Conservation (phyloP, 441 rosid genomes). For the Erodium moschatum region DNA sequence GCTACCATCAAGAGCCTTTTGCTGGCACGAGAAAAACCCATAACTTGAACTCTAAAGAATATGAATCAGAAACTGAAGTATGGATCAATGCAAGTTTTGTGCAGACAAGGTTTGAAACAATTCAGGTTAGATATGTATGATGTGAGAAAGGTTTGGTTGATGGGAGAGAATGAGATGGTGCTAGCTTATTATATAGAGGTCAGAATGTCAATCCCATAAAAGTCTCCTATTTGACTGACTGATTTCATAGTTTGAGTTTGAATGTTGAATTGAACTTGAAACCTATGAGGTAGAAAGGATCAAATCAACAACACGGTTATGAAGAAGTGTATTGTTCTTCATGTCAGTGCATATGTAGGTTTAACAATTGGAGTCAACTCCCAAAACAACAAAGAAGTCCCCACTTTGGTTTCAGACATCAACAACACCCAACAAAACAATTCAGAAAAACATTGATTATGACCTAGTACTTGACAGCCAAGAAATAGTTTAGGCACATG, state of each 20-base stretch:
- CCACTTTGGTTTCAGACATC: not conserved
- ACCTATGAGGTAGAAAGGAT: not conserved
- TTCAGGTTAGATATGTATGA: not conserved
- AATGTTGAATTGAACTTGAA: not conserved
- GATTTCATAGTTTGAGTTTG: not conserved
- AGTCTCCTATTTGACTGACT: conserved; percentile 3
- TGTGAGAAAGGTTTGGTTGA: not conserved
- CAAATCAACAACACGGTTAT: conserved; percentile 5
- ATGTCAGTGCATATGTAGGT: not conserved
- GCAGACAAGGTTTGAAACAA: not conserved
- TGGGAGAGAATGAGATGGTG: not conserved
- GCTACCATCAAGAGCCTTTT: not conserved
- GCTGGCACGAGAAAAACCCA: not conserved
- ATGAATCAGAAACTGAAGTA: not conserved
- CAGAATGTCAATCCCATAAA: not conserved
- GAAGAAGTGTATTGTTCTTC: not conserved
- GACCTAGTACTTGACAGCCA: not conserved
- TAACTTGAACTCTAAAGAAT: not conserved
- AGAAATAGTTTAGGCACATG: not conserved
- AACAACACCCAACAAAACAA: not conserved
- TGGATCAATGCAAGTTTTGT: not conserved
- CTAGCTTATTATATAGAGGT: not conserved
- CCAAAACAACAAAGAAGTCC: not conserved
- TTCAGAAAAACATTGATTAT: not conserved
- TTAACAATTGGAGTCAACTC: not conserved